A percentile compares a stretch with the other conserved stretches of the same genome.
Evolutionary conservation across 106 monocot species (phyloP).

Genomic region (Cymbidium sinense): DNA sequence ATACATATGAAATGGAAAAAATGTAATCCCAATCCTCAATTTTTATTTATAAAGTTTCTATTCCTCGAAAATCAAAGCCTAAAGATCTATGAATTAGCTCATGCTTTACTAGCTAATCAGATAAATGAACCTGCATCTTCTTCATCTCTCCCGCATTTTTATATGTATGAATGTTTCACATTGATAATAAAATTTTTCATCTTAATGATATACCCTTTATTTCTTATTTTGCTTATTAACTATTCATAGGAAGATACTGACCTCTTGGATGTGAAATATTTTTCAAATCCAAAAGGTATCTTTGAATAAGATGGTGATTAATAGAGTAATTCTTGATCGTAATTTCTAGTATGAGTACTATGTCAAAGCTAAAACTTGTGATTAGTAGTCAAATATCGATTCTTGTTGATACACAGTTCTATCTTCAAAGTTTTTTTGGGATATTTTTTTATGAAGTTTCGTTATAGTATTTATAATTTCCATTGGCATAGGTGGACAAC

Average conservation of each 20-base stretch:
- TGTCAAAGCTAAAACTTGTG: background rate
- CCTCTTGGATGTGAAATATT: too few relatives aligned
- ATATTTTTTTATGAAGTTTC: conserved; percentile 1
- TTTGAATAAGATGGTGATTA: too few relatives aligned
- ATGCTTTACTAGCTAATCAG: conserved; percentile 9
- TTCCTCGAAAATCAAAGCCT: conserved; percentile 5
- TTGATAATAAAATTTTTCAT: too few relatives aligned
- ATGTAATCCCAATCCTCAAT: conserved; percentile 8
- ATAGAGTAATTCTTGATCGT: too few relatives aligned
- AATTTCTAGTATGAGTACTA: too few relatives aligned
- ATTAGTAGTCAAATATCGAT: background rate
- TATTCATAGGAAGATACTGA: too few relatives aligned
- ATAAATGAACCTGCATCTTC: conserved; percentile 10
- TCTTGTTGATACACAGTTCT: background rate
- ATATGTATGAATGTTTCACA: too few relatives aligned
- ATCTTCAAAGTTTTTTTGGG: background rate
- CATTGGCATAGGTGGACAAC: background rate
- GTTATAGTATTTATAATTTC: background rate
- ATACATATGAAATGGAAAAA: conserved; percentile 7
- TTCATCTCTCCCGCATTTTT: too few relatives aligned
- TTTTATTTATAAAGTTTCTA: conserved; percentile 9
- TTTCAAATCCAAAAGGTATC: too few relatives aligned
- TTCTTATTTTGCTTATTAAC: too few relatives aligned
- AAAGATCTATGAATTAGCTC: conserved; percentile 10
- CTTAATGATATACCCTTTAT: too few relatives aligned